phyloP scores from a whole-genome alignment of 352 stramenopile species.

The Globisporangium takayamanum region DNA sequence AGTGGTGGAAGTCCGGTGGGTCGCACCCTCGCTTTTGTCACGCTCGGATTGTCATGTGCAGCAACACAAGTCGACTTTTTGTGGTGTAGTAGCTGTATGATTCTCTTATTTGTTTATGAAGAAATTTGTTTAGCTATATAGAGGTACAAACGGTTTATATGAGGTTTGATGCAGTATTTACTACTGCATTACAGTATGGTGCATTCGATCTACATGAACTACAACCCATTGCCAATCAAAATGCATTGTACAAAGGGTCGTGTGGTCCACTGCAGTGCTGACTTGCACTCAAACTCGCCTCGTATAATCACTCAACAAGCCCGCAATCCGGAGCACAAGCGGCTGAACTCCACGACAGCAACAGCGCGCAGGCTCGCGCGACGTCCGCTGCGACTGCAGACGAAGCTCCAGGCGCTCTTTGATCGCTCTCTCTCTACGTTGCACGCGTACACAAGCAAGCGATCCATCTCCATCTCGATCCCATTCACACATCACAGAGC shows the following conservation, averaged over 20 bases:
- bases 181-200: no score
- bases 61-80: not conserved
- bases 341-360: not conserved
- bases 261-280: not conserved
- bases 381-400: not conserved
- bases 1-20: constrained; percentile 4
- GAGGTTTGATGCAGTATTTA: no score
- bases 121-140: not conserved
- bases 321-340: not conserved
- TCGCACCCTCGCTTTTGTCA: not conserved
- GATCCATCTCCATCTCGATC: not conserved
- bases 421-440: not conserved
- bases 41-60: not conserved
- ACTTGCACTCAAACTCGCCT: not conserved
- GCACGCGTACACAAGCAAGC: not conserved
- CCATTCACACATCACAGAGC: not conserved
- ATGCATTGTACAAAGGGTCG: no score
- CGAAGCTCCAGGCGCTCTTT: not conserved
- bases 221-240: no score
- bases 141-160: not conserved
- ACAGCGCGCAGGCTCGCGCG: no score
- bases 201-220: no score
- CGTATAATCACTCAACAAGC: not conserved
- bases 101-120: not conserved
- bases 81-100: not conserved